Conservation (phyloP, 768 basidiomycete genomes). For the Mycena vulgaris region DNA sequence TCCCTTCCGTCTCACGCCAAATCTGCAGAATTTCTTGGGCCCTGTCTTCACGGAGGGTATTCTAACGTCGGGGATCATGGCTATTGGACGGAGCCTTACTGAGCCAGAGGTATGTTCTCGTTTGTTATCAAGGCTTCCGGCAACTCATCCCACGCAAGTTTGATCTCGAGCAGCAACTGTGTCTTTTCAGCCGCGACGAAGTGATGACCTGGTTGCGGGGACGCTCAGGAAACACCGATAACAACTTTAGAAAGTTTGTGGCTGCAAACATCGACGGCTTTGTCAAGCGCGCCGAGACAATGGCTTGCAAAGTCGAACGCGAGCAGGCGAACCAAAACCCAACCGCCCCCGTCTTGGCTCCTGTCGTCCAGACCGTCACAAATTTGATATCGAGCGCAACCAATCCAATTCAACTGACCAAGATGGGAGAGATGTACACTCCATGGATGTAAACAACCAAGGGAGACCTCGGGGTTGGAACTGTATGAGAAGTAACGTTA, state of each 20-base stretch:
- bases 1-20: constrained; percentile 97
- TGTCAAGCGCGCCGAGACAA: constrained; percentile 83
- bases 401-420: constrained; percentile 86
- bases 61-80: constrained; percentile 88
- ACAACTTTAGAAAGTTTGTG: constrained; percentile 68
- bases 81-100: constrained; percentile 91
- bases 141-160: constrained; percentile 63
- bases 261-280: constrained; percentile 75
- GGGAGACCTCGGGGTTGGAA: too few species aligned
- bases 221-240: constrained; percentile 67
- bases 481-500: too few species aligned
- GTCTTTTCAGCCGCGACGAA: constrained; percentile 94
- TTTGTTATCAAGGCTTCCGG: constrained; percentile 1
- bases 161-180: constrained; percentile 93
- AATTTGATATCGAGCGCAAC: constrained; percentile 90
- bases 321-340: constrained; percentile 67
- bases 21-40: constrained; percentile 94
- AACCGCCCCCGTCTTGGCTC: constrained; percentile 57
- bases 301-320: constrained; percentile 91
- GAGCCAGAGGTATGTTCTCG: constrained; percentile 83
- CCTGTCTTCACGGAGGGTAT: constrained; percentile 92
- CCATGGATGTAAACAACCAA: constrained; percentile 82
- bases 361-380: constrained; percentile 86
- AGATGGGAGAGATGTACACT: constrained; percentile 88
- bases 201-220: constrained; percentile 83